Evolutionary conservation across 2,329 filamentous ascomycete species (phyloP).

Genomic region (Teratosphaeria pseudoeucalypti): DNA sequence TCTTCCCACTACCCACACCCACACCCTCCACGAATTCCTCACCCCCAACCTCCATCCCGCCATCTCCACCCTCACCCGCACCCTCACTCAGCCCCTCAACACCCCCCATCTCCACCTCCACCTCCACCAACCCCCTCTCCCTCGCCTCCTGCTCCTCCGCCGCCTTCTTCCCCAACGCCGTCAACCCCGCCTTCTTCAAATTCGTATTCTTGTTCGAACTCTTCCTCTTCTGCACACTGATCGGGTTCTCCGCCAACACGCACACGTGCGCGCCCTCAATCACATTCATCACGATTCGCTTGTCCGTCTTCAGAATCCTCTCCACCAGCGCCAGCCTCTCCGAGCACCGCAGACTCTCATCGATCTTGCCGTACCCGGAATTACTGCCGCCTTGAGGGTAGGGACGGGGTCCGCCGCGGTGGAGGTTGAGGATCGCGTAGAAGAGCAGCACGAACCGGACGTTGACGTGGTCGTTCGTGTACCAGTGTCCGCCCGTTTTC

Average conservation of each 20-base stretch:
- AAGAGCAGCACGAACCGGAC: conserved; percentile 12
- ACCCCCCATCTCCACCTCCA: neutral
- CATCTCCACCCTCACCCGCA: neutral
- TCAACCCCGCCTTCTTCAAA: conserved; percentile 5
- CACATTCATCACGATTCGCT: conserved; percentile 16
- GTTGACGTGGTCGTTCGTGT: conserved; percentile 9
- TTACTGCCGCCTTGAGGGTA: conserved; percentile 14
- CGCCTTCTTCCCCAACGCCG: neutral
- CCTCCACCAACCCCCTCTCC: neutral
- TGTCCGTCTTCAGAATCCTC: conserved; percentile 8
- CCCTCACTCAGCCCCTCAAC: neutral
- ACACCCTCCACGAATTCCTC: neutral
- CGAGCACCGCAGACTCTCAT: conserved; percentile 7
- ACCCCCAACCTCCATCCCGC: neutral
- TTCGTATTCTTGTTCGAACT: conserved; percentile 10
- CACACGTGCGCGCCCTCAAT: conserved; percentile 14
- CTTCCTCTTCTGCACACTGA: conserved; percentile 8
- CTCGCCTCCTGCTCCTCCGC: neutral
- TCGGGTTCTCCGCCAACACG: conserved; percentile 13
- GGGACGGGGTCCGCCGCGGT: conserved; percentile 9
- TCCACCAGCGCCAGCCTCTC: conserved; percentile 8
- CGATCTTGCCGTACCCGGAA: conserved; percentile 11
- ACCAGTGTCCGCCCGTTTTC: conserved; percentile 4
- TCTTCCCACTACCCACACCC: neutral
- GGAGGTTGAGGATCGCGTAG: conserved; percentile 8